These are phyloP conservation scores for Leccinum pellstonianum DNA, from an alignment of 768 basidiomycete species.

Conservation along the genomic window DNA sequence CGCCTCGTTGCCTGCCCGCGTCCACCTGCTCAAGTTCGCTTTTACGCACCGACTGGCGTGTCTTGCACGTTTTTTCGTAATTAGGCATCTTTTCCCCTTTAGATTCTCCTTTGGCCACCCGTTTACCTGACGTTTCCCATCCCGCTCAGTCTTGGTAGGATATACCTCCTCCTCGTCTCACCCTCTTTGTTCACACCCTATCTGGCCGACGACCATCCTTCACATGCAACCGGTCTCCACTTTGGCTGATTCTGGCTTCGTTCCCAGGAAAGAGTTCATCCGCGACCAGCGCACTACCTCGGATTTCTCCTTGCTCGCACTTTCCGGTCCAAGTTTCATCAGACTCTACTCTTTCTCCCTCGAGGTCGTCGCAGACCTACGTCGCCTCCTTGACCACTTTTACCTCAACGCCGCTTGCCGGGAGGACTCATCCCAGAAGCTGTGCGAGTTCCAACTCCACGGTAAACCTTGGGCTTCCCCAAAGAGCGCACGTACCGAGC, in stretches of 20 bases:
- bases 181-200: constrained; percentile 21
- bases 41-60: constrained; percentile 27
- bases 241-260: constrained; percentile 49
- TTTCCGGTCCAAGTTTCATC: constrained; percentile 61
- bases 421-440: constrained; percentile 55
- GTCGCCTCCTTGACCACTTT: constrained; percentile 52
- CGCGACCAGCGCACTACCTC: constrained; percentile 54
- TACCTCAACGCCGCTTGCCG: constrained; percentile 45
- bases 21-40: constrained; percentile 12
- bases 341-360: constrained; percentile 69
- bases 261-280: constrained; percentile 72
- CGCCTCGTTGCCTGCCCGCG: constrained; percentile 7
- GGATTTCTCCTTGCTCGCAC: constrained; percentile 67
- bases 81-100: constrained; percentile 28
- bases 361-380: constrained; percentile 50
- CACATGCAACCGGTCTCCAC: constrained; percentile 33
- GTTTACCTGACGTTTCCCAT: constrained; percentile 40
- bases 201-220: constrained; percentile 24
- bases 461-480: constrained; percentile 73
- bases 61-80: constrained; percentile 35
- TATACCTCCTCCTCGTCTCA: constrained; percentile 27
- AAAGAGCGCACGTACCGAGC: constrained; percentile 65
- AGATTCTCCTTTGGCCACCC: constrained; percentile 31
- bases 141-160: constrained; percentile 26
- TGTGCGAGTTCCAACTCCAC: constrained; percentile 64